Base-by-base conservation (phyloP, 2,329 filamentous ascomycete species). In the Macrophomina tecta region DNA sequence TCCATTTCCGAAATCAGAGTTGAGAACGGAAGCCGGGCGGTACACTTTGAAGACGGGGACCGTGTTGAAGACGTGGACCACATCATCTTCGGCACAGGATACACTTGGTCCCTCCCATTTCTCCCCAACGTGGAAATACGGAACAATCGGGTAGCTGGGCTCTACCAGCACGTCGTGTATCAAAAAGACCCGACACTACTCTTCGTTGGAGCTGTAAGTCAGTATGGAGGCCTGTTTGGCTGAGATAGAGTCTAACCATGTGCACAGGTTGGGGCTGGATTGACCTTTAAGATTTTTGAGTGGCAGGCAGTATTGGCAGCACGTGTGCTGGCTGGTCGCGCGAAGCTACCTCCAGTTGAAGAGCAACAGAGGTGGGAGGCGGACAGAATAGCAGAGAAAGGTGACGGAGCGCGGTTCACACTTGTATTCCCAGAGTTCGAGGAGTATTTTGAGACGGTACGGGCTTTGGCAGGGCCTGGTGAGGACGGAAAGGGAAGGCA, bases 281-380 rank as follows among this genome's bases (percentile, higher is more conserved):
- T 91, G 34, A 91, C 89, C 0, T 91, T 91, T 78, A 89, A 88
- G 73, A 83, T 90, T 36, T 90, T 89, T 65, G 89, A 90, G 76
- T 90, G 87, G 86, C 88, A 90, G 72, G 87, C 87, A 6, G 87
- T 90, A 0, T 81, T 86, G 1, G 86, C 84, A 0, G 88, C 88
- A 1, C 80, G 88, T 0, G 75, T 89, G 2, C 79, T 90, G 0
- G 84, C 88, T 0, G 86, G 86, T 0, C 80, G 86, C 1, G 83
- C 82, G 0, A 49, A 7, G 34, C 75, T 90, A 1, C 89, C 88
- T 0, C 69, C 82, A 0, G 28, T 77, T 0, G 76, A 79, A 12
- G 85, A 84, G 65, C 86, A 87, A 79, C 71, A 78, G 40, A 73
- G 71, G 23, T 90, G 88, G 89, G 88, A 90, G 70, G 71, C 73